Conservation (phyloP, 129 eudicot genomes). For the Arctium lappa region DNA sequence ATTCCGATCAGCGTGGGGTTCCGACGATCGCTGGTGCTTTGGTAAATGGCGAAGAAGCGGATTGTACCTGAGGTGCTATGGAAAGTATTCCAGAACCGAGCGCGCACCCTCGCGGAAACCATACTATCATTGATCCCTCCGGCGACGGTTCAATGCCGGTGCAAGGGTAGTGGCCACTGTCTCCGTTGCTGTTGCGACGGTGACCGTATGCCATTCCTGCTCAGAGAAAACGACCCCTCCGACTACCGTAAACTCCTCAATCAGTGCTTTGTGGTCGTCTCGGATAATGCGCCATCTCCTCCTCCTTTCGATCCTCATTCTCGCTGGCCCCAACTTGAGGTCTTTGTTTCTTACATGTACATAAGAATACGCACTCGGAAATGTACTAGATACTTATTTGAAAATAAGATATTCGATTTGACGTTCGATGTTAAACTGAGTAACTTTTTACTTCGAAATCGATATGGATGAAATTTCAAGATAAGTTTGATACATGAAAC, state of each 20-base stretch:
- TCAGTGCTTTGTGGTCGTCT: constrained; percentile 52
- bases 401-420: neutral
- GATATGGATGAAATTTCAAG: neutral
- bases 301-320: constrained; percentile 33
- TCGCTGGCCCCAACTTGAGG: constrained; percentile 64
- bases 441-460: neutral
- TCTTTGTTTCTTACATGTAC: constrained; percentile 6
- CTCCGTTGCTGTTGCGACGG: constrained; percentile 42
- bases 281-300: constrained; percentile 50
- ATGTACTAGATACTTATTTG: neutral
- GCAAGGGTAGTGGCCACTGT: constrained; percentile 49
- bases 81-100: constrained; percentile 48
- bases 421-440: neutral
- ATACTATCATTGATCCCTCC: constrained; percentile 42
- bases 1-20: neutral
- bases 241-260: constrained; percentile 54
- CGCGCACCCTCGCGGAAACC: constrained; percentile 52
- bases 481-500: neutral
- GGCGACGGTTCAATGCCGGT: constrained; percentile 31
- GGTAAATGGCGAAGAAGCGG: constrained; percentile 26
- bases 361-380: too few relatives aligned
- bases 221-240: constrained; percentile 45
- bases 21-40: neutral
- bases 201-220: constrained; percentile 43
- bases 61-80: constrained; percentile 65